Evolutionary conservation across 345 rosid species (phyloP), one percentile per base, ranked within the genome.

Genomic region (Citropsis articulata): DNA sequence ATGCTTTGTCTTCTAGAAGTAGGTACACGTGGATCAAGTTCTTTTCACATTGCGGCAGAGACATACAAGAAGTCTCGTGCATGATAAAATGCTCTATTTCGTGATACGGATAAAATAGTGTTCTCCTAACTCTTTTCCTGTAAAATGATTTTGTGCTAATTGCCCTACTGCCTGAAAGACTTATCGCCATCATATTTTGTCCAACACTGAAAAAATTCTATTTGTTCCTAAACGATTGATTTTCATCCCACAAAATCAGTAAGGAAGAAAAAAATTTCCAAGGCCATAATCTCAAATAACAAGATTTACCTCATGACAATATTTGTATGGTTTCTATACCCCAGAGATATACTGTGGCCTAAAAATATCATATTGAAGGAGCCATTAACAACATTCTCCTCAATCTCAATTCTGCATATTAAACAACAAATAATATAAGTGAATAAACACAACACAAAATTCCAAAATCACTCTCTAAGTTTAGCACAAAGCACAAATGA

Each of bases 291-390:
- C 55, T 50, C 18, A 48, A 77, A 38, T 24, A 2, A 31, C 7
- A 67, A 65, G 68, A 64, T 42, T 56, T 87, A 96, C 98, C 98
- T 93, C 93, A 91, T 88, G 61, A 91, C 79, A 53, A 96, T 82
- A 86, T 96, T 96, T 9, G 93, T 90, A 73, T 94, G 98, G 85
- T 96, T 92, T 86, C 98, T 91, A 85, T 96, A 96, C 16, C 89
- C 94, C 28, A 94, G 80, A 4, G 99, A 91, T 72, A 96, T 94
- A 75, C 92, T 91, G 81, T 89, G 87, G 74, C 98, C 94, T 73
- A 96, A 82, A 84, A 96, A 94, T 80, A 91, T 69, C 99, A 94
- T 96, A 86, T 84, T 94, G 88, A 96, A 96, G 48, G 98, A 89
- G 56, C 99, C 99, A 77, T 84, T 88, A 82, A 94, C 91, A 71